Conservation (phyloP, 768 basidiomycete species). For the Candolleomyces aberdarensis region DNA sequence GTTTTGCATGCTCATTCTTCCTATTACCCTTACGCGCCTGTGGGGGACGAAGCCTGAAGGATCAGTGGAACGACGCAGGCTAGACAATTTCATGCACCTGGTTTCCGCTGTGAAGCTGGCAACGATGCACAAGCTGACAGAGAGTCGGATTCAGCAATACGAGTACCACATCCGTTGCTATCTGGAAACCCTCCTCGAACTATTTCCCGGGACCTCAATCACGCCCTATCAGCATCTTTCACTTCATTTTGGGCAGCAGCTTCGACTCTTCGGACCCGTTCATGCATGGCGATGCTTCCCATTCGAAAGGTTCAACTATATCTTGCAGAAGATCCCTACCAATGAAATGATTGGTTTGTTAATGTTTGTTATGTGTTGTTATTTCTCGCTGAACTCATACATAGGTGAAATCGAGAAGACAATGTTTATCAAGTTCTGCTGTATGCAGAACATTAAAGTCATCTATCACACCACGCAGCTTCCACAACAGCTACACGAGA, state of each 20-base stretch:
- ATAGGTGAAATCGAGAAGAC: background rate
- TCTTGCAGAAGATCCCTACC: constrained; percentile 1
- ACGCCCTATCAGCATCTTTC: constrained; percentile 37
- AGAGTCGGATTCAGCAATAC: constrained; percentile 18
- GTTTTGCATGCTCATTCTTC: constrained; percentile 24
- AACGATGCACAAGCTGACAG: constrained; percentile 17
- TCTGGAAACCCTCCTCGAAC: constrained; percentile 20
- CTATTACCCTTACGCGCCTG: constrained; percentile 30
- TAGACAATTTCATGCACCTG: constrained; percentile 33
- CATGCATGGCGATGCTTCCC: constrained; percentile 34
- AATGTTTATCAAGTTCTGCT: background rate
- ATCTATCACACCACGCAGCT: background rate
- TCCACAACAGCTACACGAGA: no score
- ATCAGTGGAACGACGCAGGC: constrained; percentile 10
- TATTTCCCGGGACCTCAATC: constrained; percentile 28
- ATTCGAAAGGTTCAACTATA: constrained; percentile 15
- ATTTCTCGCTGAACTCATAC: background rate
- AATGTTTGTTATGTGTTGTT: background rate
- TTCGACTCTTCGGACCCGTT: constrained; percentile 31
- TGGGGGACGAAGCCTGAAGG: constrained; percentile 23
- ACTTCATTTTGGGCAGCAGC: constrained; percentile 30
- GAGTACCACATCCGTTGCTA: constrained; percentile 29
- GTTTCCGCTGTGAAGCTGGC: constrained; percentile 32
- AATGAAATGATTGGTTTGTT: constrained; percentile 3
- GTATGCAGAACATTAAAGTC: background rate